phyloP scores from a whole-genome alignment of 2,329 filamentous ascomycete species.

The Ramularia endophylla region DNA sequence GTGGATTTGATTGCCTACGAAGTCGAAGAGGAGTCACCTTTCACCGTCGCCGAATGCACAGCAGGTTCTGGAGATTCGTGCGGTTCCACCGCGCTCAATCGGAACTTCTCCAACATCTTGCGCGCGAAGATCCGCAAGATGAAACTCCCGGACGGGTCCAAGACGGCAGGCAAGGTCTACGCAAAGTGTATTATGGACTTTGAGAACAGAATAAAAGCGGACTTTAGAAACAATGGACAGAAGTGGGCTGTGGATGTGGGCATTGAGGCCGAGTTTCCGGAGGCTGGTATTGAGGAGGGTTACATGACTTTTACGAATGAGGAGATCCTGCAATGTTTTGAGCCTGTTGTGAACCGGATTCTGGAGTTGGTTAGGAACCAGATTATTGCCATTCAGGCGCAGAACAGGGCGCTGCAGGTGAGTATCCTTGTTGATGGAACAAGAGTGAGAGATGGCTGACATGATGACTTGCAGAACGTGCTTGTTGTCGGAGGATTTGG shows the following conservation, averaged over 20 bases:
- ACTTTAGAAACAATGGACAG: conserved; percentile 98
- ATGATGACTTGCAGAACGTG: conserved; percentile 65
- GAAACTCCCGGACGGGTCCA: conserved; percentile 95
- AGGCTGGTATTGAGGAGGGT: conserved; percentile 95
- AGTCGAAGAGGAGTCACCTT: conserved; percentile 95
- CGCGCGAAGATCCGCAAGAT: conserved; percentile 98
- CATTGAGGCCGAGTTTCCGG: conserved; percentile 96
- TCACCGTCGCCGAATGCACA: conserved; percentile 95
- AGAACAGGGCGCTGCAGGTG: conserved; percentile 83
- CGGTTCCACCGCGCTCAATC: conserved; percentile 94
- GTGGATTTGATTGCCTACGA: conserved; percentile 99
- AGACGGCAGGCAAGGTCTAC: conserved; percentile 96
- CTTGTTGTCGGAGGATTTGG: conserved; percentile 97
- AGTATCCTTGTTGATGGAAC: conserved; percentile 18
- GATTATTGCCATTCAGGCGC: conserved; percentile 97
- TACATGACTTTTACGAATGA: conserved; percentile 99
- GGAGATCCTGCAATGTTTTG: conserved; percentile 97
- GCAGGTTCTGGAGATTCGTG: conserved; percentile 96
- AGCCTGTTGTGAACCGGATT: conserved; percentile 96
- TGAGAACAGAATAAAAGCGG: conserved; percentile 98
- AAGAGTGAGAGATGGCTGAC: conserved; percentile 22
- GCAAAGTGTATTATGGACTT: conserved; percentile 99
- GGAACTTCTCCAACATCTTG: conserved; percentile 97
- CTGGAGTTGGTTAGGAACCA: conserved; percentile 94
- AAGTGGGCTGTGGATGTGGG: conserved; percentile 98